A percentile compares a stretch with the other conserved stretches of the same genome.
These are phyloP conservation scores for Heimioporus sp. DNA, from an alignment of 768 basidiomycete species.

Conservation along the genomic window DNA sequence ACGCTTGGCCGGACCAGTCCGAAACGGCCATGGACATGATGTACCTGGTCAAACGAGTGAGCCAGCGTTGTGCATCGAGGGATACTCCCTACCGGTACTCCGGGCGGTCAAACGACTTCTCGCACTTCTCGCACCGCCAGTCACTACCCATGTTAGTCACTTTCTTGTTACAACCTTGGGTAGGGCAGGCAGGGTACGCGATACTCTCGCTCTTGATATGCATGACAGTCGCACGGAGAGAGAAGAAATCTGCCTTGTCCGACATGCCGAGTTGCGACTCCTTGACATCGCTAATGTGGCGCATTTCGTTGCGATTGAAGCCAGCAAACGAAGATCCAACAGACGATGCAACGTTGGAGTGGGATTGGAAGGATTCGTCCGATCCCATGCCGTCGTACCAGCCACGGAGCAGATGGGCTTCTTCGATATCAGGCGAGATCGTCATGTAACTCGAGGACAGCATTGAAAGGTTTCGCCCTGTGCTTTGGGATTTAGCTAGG, in stretches of 20 bases:
- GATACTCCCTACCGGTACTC: slow-evolving; percentile 66
- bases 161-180: slow-evolving; percentile 85
- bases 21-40: slow-evolving; percentile 83
- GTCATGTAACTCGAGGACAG: slow-evolving; percentile 76
- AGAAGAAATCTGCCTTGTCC: slow-evolving; percentile 81
- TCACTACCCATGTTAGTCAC: slow-evolving; percentile 61
- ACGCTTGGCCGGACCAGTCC: slow-evolving; percentile 87
- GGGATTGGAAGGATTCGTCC: slow-evolving; percentile 65
- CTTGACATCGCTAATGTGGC: slow-evolving; percentile 75
- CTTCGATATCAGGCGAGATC: slow-evolving; percentile 90
- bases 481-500: slow-evolving; percentile 4
- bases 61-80: neutral
- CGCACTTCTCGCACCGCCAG: slow-evolving; percentile 76
- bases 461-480: slow-evolving; percentile 85
- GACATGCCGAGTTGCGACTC: slow-evolving; percentile 69
- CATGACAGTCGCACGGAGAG: slow-evolving; percentile 77
- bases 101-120: slow-evolving; percentile 56
- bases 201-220: slow-evolving; percentile 83
- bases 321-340: slow-evolving; percentile 39
- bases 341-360: slow-evolving; percentile 44
- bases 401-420: slow-evolving; percentile 81
- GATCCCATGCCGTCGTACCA: slow-evolving; percentile 85
- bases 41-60: slow-evolving; percentile 44
- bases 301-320: slow-evolving; percentile 73
- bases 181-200: slow-evolving; percentile 86